Evolutionary conservation across 192 early-diverging fungal species (phyloP), one percentile per base, ranked within the genome.

Genomic region (Gaertneriomyces sp.): DNA sequence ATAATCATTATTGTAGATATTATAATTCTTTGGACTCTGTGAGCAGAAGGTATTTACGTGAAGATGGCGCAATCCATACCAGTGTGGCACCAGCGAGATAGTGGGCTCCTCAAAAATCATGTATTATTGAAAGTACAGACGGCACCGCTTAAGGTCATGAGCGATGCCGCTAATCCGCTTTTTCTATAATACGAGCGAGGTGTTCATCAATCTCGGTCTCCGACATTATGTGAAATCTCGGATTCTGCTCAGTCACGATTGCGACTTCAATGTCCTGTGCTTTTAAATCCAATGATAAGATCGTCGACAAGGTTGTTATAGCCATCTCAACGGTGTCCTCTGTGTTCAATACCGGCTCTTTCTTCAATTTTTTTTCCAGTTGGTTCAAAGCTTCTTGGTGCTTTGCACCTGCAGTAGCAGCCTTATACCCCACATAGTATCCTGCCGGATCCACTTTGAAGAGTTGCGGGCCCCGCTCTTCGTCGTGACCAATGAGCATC

Each of bases 391-490:
- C 90, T 80, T 99, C 95, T 74, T 92, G 90, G 44, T 92, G 89
- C 73, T 99, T 99, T 5, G 93, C 89, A 3, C 97, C 97, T 3
- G 94, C 95, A 5, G 91, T 85, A 2, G 96, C 98, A 19, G 94
- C 97, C 79, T 89, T 89, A 79, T 93, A 98, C 57, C 97, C 97
- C 58, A 92, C 91, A 87, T 89, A 99, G 77, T 96, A 98, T 40
- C 97, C 97, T 43, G 97, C 93, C 49, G 97, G 97, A 71, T 99
- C 96, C 56, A 89, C 90, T 76, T 99, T 98, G 85, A 91, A 99
- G 58, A 99, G 81, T 74, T 96, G 96, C 42, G 97, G 94, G 10
- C 97, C 97, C 40, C 85, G 82, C 79, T 99, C 97, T 62, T 91
- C 91, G 72, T 99, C 97, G 76, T 90, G 88, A 41, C 93, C 95